Base-by-base conservation (phyloP, 352 stramenopile species). In the Globisporangium yorkense region DNA sequence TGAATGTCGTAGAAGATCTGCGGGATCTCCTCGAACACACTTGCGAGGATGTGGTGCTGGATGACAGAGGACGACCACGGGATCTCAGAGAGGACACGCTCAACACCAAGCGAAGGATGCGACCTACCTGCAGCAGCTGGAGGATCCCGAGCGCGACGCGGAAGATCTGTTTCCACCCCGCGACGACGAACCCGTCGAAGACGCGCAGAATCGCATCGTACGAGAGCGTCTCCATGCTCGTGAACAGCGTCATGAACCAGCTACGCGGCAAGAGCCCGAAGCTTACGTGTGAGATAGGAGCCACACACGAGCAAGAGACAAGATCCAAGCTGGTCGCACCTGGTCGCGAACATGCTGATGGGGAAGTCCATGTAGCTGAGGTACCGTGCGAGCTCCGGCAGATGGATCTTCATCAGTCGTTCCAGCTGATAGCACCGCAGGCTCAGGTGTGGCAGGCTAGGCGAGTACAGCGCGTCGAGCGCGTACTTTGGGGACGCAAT, bases 181-280 rank as follows among this genome's bases (percentile, higher is more conserved):
- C 72, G n/a, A 82, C 62, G n/a, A 87, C 41, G 54, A 92, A 89
- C 0, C 75, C 73, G 47, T 89, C 80, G 6, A 88, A 74, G 13
- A 86, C 72, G 16, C 73, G 75, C 15, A 89, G 56, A n/a, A 78
- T 62, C 39, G 79, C 66, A 39, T 86, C 75, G 57, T 83, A 80
- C 15, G 71, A 74, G 3, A 92, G 68, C 16, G 72, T 73, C 39
- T 92, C 81, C 76, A 89, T 86, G 58, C 80, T 92, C 37, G 71
- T 77, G 46, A 89, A 89, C 16, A 92, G 73, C 29, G 82, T 89
- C 77, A 92, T 86, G 67, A 92, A 88, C 82, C 82, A 92, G 39
- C 79, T 92, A 59, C 12, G 47, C 9, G 18, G 29, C 2, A 54
- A 29, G 8, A 20, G 24, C 24, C 24, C 24, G 1, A 16, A 51